Percentiles rank a stretch among this genome's conserved stretches.
These are phyloP conservation scores for Sclerospora graminicola DNA, from an alignment of 352 stramenopile genomes.

Conservation along the genomic window DNA sequence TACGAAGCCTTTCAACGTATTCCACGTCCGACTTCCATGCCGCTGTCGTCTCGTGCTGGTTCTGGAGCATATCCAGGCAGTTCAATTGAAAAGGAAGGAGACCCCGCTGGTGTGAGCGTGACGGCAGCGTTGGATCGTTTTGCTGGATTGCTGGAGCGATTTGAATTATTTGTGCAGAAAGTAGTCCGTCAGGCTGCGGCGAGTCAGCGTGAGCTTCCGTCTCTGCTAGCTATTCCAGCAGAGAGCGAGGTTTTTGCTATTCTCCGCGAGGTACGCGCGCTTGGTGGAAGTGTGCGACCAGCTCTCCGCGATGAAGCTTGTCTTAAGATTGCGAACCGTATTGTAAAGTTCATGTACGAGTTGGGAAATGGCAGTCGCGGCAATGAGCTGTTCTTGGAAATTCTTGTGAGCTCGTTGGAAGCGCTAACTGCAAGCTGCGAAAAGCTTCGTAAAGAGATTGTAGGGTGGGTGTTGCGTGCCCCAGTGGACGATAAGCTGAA, in stretches of 20 bases:
- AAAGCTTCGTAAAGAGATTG: constrained; percentile 91
- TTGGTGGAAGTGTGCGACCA: constrained; percentile 67
- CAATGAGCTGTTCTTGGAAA: constrained; percentile 91
- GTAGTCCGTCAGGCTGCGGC: constrained; percentile 63
- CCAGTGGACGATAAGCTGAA: constrained; percentile 92
- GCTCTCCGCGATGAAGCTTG: constrained; percentile 83
- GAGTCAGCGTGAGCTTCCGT: constrained; percentile 68
- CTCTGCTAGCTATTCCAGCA: constrained; percentile 47
- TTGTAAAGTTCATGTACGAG: constrained; percentile 98
- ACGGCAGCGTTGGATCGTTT: constrained; percentile 70
- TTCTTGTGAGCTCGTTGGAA: constrained; percentile 91
- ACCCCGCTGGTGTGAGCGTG: constrained; percentile 50
- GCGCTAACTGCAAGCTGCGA: constrained; percentile 88
- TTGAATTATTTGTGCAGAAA: constrained; percentile 84
- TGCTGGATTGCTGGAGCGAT: constrained; percentile 76
- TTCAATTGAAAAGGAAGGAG: constrained; percentile 32
- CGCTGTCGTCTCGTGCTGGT: constrained; percentile 46
- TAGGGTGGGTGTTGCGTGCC: constrained; percentile 90
- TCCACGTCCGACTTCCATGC: constrained; percentile 85
- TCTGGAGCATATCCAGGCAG: constrained; percentile 20
- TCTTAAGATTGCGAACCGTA: constrained; percentile 92
- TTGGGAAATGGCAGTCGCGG: constrained; percentile 67
- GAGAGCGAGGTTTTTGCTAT: constrained; percentile 83
- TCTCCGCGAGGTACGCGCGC: constrained; percentile 63
- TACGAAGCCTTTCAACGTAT: constrained; percentile 98